Evolutionary conservation across 306 rosid species (phyloP).

Genomic region (Cicer yamashitae): DNA sequence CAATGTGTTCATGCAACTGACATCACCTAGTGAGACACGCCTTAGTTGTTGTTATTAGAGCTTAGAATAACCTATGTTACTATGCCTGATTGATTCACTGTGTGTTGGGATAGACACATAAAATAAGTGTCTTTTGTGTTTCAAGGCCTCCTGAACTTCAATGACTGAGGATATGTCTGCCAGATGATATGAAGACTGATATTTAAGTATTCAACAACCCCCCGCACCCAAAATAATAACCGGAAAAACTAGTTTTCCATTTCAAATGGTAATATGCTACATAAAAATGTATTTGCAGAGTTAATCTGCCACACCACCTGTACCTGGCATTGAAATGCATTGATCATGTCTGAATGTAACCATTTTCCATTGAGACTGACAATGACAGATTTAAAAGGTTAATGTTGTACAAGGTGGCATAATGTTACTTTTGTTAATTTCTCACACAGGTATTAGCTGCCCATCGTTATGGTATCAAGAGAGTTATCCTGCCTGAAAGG

Average conservation of each 20-base stretch:
- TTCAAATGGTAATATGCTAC: slow-evolving; percentile 1
- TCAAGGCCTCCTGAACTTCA: slow-evolving; percentile 10
- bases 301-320: slow-evolving; percentile 14
- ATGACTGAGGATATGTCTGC: slow-evolving; percentile 4
- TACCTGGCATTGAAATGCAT: background rate
- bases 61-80: slow-evolving; percentile 6
- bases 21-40: background rate
- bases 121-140: slow-evolving; percentile 1
- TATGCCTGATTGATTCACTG: background rate
- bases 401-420: slow-evolving; percentile 22
- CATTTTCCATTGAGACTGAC: background rate
- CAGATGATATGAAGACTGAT: slow-evolving; percentile 17
- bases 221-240: background rate
- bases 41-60: slow-evolving; percentile 10
- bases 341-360: slow-evolving; percentile 16
- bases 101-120: slow-evolving; percentile 18
- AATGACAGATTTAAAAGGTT: slow-evolving; percentile 13
- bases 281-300: background rate
- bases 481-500: slow-evolving; percentile 94
- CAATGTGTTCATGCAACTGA: background rate
- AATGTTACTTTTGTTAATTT: slow-evolving; percentile 38
- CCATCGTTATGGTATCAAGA: slow-evolving; percentile 86
- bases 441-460: slow-evolving; percentile 89
- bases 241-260: slow-evolving; percentile 1
- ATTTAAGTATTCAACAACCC: slow-evolving; percentile 4